Conservation (phyloP, 2,329 filamentous ascomycete species). For the Periglandula ipomoeae region DNA sequence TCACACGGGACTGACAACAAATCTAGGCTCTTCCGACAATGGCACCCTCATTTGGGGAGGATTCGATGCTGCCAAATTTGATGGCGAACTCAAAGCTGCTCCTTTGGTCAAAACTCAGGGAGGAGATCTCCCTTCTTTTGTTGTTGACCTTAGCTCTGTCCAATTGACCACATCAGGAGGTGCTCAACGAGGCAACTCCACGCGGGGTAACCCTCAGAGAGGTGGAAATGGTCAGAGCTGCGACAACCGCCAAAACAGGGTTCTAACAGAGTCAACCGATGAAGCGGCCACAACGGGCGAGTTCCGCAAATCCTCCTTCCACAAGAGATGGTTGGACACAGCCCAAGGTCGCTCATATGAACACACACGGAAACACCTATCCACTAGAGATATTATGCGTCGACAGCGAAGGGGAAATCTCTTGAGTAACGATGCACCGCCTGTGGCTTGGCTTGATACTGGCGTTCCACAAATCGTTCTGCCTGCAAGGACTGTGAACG, state of each 20-base stretch:
- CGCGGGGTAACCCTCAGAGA: neutral
- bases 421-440: neutral
- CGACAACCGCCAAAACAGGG: neutral
- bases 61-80: constrained; percentile 2
- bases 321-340: neutral
- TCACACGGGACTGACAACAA: neutral
- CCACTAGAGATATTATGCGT: neutral
- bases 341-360: neutral
- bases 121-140: neutral
- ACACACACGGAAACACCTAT: neutral
- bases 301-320: neutral
- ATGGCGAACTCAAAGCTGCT: neutral
- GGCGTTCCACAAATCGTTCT: neutral
- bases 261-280: neutral
- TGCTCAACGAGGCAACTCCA: neutral
- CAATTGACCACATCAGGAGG: neutral
- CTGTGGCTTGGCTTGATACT: neutral
- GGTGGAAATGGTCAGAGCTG: neutral
- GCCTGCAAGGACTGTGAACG: neutral
- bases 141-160: neutral
- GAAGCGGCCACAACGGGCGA: neutral
- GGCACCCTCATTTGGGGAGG: constrained; percentile 5
- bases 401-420: neutral
- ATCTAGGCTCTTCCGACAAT: neutral
- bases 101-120: neutral